Percentiles rank a stretch among this genome's conserved stretches.
phyloP scores from a whole-genome alignment of 371 early-diverging fungal genomes.

The Blakeslea trispora region DNA sequence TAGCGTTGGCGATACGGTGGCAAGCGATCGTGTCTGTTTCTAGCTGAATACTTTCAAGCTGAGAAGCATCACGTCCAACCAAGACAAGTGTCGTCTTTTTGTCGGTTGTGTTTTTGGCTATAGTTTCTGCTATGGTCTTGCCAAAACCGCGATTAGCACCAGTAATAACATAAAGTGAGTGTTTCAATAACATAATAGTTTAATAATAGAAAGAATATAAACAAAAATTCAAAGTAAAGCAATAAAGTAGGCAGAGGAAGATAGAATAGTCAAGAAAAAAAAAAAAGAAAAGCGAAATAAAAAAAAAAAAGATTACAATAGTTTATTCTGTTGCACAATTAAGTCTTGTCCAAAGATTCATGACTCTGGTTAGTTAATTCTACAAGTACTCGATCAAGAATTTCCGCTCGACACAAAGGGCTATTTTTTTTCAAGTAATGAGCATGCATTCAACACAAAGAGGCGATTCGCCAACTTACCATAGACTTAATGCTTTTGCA shows the following conservation, averaged over 20 bases:
- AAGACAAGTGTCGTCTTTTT: conserved; percentile 47
- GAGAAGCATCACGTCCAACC: conserved; percentile 50
- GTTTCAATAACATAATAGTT: conserved; percentile 27
- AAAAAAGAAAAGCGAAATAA: conserved; percentile 1
- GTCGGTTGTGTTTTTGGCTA: conserved; percentile 25
- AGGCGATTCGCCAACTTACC: no score
- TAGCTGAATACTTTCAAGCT: conserved; percentile 25
- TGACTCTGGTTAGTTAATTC: background rate
- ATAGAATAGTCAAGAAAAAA: no score
- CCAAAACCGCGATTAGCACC: conserved; percentile 89
- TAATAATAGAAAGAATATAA: no score
- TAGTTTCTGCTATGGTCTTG: conserved; percentile 54
- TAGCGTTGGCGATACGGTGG: conserved; percentile 22
- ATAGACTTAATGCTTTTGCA: conserved; percentile 36
- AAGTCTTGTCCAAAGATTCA: background rate
- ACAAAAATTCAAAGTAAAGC: no score
- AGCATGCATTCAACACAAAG: no score
- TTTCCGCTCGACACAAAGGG: conserved; percentile 19
- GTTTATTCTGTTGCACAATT: background rate
- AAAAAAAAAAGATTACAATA: conserved; percentile 3
- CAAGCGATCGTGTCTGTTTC: conserved; percentile 7
- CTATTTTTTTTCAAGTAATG: no score
- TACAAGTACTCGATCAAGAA: conserved; percentile 6
- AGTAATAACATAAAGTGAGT: conserved; percentile 58
- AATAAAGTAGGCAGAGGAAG: no score